Conservation (phyloP, 2,329 filamentous ascomycete species). For the Onygenales sp. region DNA sequence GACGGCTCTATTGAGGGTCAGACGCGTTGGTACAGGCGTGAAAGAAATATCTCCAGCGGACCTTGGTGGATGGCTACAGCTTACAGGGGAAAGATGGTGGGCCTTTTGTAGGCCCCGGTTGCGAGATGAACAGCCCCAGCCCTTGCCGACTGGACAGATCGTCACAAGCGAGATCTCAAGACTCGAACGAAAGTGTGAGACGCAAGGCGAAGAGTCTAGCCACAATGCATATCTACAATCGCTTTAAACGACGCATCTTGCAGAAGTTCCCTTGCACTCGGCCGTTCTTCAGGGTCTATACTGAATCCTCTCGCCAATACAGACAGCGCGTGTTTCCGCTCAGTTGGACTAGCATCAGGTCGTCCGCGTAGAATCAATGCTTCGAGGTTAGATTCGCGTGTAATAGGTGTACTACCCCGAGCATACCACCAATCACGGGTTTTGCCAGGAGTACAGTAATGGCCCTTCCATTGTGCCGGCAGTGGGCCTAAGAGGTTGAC, state of each 20-base stretch:
- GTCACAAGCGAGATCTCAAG: too few relatives aligned
- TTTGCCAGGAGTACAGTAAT: neutral
- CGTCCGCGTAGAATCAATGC: neutral
- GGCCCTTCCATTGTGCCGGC: slow-evolving; percentile 2
- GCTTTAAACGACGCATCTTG: slow-evolving; percentile 2
- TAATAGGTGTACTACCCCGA: neutral
- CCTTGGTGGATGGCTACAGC: too few relatives aligned
- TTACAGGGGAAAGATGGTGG: too few relatives aligned
- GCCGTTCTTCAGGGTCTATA: neutral
- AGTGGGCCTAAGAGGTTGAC: neutral
- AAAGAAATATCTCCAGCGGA: too few relatives aligned
- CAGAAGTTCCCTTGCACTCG: slow-evolving; percentile 2
- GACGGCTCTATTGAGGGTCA: too few relatives aligned
- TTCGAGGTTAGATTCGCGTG: neutral
- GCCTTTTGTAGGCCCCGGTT: too few relatives aligned
- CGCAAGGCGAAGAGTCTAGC: neutral
- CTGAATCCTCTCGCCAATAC: neutral
- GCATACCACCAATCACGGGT: neutral
- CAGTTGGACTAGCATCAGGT: neutral
- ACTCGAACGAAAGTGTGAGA: too few relatives aligned
- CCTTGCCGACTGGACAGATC: too few relatives aligned
- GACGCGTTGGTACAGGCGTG: too few relatives aligned
- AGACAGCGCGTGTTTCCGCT: neutral
- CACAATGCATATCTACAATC: neutral
- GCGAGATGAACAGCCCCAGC: too few relatives aligned